Evolutionary conservation across 805 yeast genomes (phyloP).

Genomic region (Cyberlindnera lachancei): DNA sequence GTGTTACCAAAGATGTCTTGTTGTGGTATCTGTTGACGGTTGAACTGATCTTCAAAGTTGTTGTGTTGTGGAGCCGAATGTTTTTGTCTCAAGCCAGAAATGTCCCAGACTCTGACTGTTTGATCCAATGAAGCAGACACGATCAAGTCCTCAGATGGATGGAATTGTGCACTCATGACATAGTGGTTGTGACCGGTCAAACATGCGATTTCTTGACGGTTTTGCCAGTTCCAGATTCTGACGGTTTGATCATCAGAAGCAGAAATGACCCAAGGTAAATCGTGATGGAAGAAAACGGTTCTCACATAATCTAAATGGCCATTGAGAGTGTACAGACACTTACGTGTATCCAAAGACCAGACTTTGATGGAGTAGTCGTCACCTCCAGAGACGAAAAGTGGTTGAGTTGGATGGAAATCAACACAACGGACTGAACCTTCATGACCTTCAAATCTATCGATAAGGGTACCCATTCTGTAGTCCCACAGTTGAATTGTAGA

Average conservation of each 20-base stretch:
- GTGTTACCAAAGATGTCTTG: constrained; percentile 93
- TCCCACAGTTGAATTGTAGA: constrained; percentile 99
- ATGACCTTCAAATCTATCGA: constrained; percentile 95
- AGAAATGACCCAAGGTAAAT: constrained; percentile 94
- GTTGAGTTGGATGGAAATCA: constrained; percentile 97
- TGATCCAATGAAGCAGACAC: constrained; percentile 96
- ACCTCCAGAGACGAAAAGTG: constrained; percentile 93
- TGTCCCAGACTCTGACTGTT: constrained; percentile 99
- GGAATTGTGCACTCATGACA: constrained; percentile 97
- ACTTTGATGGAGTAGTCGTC: constrained; percentile 94
- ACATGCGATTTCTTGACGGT: constrained; percentile 93
- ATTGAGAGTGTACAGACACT: constrained; percentile 81
- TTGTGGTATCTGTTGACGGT: constrained; percentile 58
- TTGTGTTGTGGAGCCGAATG: constrained; percentile 73
- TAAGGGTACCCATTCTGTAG: constrained; percentile 96
- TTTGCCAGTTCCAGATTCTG: constrained; percentile 99
- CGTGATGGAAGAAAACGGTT: constrained; percentile 90
- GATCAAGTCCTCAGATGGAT: constrained; percentile 88
- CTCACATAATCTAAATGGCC: constrained; percentile 96
- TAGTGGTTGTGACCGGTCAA: constrained; percentile 97
- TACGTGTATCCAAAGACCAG: constrained; percentile 89
- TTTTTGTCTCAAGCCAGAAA: constrained; percentile 86
- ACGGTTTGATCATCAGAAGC: constrained; percentile 98
- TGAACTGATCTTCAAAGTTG: constrained; percentile 34
- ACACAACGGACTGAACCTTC: constrained; percentile 97